phyloP scores from a whole-genome alignment of 768 basidiomycete species.

The Paxillus ammoniavirescens region DNA sequence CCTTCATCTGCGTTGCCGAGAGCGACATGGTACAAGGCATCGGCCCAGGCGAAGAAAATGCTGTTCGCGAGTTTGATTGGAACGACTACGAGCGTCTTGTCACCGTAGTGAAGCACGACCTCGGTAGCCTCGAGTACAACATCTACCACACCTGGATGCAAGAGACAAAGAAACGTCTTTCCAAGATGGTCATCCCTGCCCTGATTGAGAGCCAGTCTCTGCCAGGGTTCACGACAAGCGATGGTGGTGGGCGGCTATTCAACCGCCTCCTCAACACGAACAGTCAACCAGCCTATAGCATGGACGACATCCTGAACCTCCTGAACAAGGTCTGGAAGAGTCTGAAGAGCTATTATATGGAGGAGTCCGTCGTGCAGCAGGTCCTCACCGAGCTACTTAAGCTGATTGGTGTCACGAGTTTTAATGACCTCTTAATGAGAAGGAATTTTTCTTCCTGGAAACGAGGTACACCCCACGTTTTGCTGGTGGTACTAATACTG shows the following conservation, averaged over 20 bases:
- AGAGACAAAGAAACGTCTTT: slow-evolving; percentile 93
- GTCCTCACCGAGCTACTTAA: slow-evolving; percentile 93
- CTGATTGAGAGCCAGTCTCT: slow-evolving; percentile 96
- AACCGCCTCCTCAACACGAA: slow-evolving; percentile 88
- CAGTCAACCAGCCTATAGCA: slow-evolving; percentile 86
- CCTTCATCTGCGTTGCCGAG: slow-evolving; percentile 98
- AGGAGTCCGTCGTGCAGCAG: slow-evolving; percentile 94
- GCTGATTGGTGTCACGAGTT: slow-evolving; percentile 93
- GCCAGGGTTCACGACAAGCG: slow-evolving; percentile 95
- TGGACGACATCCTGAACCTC: slow-evolving; percentile 97
- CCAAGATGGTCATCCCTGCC: slow-evolving; percentile 99
- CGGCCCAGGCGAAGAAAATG: slow-evolving; percentile 91
- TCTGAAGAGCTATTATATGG: slow-evolving; percentile 97
- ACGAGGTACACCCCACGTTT: slow-evolving; percentile 61
- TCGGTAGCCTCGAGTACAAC: slow-evolving; percentile 98
- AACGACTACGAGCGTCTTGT: slow-evolving; percentile 94
- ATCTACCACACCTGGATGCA: slow-evolving; percentile 99
- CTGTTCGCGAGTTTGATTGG: slow-evolving; percentile 94
- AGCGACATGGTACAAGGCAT: slow-evolving; percentile 98
- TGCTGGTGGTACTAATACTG: neutral
- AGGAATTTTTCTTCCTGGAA: slow-evolving; percentile 99
- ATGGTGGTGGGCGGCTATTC: slow-evolving; percentile 91
- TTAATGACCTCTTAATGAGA: slow-evolving; percentile 98
- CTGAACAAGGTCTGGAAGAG: slow-evolving; percentile 98
- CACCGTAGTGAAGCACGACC: slow-evolving; percentile 97